These are phyloP conservation scores for Cardamine resedifolia DNA, from an alignment of 345 rosid genomes.

Conservation along the genomic window DNA sequence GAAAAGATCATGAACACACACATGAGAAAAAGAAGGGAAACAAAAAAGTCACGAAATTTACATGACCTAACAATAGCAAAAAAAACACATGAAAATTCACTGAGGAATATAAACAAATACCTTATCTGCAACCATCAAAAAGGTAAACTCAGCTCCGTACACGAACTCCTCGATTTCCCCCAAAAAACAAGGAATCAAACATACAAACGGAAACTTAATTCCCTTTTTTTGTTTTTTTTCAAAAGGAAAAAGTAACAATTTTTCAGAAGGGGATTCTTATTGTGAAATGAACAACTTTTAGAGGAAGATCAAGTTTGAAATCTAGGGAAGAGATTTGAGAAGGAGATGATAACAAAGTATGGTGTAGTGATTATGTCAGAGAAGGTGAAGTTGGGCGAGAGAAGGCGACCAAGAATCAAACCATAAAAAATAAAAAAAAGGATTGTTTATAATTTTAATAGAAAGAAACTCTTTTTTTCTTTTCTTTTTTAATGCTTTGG, in stretches of 20 bases:
- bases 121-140: constrained; percentile 32
- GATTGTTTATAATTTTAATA: neutral
- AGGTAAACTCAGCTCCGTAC: constrained; percentile 18
- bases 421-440: constrained; percentile 25
- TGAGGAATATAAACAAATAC: constrained; percentile 47
- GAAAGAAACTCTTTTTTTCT: neutral
- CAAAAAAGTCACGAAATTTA: constrained; percentile 27
- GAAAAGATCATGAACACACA: constrained; percentile 34
- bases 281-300: neutral
- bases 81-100: constrained; percentile 40
- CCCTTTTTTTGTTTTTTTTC: too few species aligned
- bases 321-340: constrained; percentile 17
- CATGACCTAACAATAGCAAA: constrained; percentile 30
- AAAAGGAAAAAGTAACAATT: neutral
- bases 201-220: neutral
- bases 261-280: neutral
- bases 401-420: constrained; percentile 94
- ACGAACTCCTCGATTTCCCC: constrained; percentile 23
- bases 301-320: constrained; percentile 27
- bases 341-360: constrained; percentile 2
- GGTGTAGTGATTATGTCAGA: constrained; percentile 47
- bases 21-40: neutral
- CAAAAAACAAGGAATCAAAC: neutral
- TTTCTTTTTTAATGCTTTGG: constrained; percentile 46
- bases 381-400: constrained; percentile 78